Evolutionary conservation across 805 yeast species (phyloP).

Genomic region (Saccharomycopsis synnaedendra): DNA sequence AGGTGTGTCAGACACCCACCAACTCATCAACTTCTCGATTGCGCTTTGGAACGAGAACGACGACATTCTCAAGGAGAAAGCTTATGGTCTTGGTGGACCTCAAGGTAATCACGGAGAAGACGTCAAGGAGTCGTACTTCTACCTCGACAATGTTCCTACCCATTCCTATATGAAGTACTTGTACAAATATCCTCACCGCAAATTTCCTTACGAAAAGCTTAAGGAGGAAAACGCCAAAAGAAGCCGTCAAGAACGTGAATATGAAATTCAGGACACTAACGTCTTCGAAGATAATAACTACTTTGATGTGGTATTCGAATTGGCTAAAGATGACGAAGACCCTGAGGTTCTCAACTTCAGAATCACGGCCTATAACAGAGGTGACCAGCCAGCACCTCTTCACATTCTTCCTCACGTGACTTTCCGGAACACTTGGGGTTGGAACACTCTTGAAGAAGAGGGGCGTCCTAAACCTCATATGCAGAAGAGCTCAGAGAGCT

Average conservation of each 20-base stretch:
- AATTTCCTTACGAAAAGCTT: conserved; percentile 73
- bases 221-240: conserved; percentile 56
- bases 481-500: conserved; percentile 29
- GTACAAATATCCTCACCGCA: conserved; percentile 84
- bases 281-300: conserved; percentile 51
- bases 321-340: conserved; percentile 76
- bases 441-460: conserved; percentile 53
- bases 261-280: conserved; percentile 74
- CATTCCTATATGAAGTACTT: conserved; percentile 87
- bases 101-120: conserved; percentile 97
- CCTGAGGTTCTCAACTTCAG: conserved; percentile 75
- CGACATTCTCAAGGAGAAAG: conserved; percentile 70
- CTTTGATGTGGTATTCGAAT: conserved; percentile 81
- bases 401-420: conserved; percentile 78
- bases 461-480: conserved; percentile 40
- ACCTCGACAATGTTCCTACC: conserved; percentile 85
- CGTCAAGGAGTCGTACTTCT: conserved; percentile 76
- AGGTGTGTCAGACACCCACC: conserved; percentile 80
- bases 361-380: conserved; percentile 79
- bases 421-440: conserved; percentile 88
- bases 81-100: conserved; percentile 82
- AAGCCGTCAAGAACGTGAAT: conserved; percentile 60
- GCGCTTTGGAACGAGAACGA: conserved; percentile 91
- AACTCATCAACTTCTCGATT: conserved; percentile 60
- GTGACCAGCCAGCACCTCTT: conserved; percentile 76